phyloP scores from a whole-genome alignment of 1,284 basidiomycete species.

The Neonothopanus nambi region DNA sequence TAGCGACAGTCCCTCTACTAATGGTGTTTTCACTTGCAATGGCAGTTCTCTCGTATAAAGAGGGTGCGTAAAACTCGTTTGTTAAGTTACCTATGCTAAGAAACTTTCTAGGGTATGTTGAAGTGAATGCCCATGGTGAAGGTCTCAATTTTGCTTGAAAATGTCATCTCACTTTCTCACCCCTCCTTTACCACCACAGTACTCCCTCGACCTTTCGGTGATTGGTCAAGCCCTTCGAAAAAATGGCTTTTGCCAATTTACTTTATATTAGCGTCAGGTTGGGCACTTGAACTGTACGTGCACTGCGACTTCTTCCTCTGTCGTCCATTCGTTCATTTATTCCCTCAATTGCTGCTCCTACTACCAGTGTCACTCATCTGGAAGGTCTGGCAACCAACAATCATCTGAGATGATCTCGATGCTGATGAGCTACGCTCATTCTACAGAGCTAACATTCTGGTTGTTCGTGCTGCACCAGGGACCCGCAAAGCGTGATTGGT shows the following conservation, averaged over 20 bases:
- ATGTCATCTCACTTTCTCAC: neutral
- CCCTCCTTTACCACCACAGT: neutral
- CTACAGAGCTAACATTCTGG: slow-evolving; percentile 73
- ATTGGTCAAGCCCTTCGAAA: slow-evolving; percentile 45
- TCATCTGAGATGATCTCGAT: neutral
- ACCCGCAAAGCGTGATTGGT: slow-evolving; percentile 67
- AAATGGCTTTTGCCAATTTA: slow-evolving; percentile 64
- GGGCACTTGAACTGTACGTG: slow-evolving; percentile 71
- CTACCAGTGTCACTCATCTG: slow-evolving; percentile 69
- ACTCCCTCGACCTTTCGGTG: slow-evolving; percentile 42
- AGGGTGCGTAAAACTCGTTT: slow-evolving; percentile 48
- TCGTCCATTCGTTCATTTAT: slow-evolving; percentile 3
- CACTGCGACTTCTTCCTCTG: slow-evolving; percentile 1
- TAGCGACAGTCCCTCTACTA: slow-evolving; percentile 62
- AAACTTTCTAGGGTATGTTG: neutral
- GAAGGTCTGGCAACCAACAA: slow-evolving; percentile 50
- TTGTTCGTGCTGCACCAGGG: slow-evolving; percentile 74
- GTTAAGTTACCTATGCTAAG: neutral
- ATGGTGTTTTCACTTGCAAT: slow-evolving; percentile 60
- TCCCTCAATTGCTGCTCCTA: too few relatives aligned
- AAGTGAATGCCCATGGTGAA: neutral
- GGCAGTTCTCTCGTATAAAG: slow-evolving; percentile 64
- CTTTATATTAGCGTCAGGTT: slow-evolving; percentile 66
- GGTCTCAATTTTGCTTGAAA: neutral
- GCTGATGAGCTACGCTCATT: neutral